Conservation (phyloP, 192 early-diverging fungal genomes). For the Thamnidium elegans region DNA sequence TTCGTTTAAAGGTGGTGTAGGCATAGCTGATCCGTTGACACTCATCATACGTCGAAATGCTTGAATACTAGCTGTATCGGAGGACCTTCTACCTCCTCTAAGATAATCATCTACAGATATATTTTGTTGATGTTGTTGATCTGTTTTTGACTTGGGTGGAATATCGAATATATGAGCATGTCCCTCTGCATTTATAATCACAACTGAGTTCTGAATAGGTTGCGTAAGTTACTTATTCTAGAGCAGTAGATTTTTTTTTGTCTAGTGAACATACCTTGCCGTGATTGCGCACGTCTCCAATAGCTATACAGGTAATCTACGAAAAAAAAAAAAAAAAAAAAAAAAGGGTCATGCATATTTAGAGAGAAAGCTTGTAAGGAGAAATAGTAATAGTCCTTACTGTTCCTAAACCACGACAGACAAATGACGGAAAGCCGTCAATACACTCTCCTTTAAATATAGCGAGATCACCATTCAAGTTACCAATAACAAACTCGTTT, state of each 20-base stretch:
- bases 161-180: slow-evolving; percentile 57
- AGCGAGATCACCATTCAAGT: slow-evolving; percentile 53
- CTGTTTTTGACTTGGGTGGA: slow-evolving; percentile 7
- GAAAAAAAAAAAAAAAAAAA: not conserved
- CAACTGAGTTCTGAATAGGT: slow-evolving; percentile 46
- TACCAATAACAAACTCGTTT: slow-evolving; percentile 61
- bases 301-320: slow-evolving; percentile 57
- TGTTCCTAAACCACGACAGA: slow-evolving; percentile 52
- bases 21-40: slow-evolving; percentile 1
- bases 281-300: slow-evolving; percentile 55
- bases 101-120: slow-evolving; percentile 29
- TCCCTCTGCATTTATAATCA: slow-evolving; percentile 55
- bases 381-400: slow-evolving; percentile 25
- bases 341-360: not conserved
- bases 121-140: slow-evolving; percentile 6
- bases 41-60: slow-evolving; percentile 28
- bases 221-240: not conserved
- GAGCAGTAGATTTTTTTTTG: not conserved
- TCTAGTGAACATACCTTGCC: slow-evolving; percentile 37
- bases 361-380: no score
- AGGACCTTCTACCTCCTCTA: slow-evolving; percentile 20
- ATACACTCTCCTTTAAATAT: slow-evolving; percentile 54
- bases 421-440: slow-evolving; percentile 40
- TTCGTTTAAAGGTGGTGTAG: not conserved
- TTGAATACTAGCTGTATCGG: slow-evolving; percentile 30